Evolutionary conservation across 2,329 filamentous ascomycete genomes (phyloP).

Genomic region (Aspergillus floridensis): DNA sequence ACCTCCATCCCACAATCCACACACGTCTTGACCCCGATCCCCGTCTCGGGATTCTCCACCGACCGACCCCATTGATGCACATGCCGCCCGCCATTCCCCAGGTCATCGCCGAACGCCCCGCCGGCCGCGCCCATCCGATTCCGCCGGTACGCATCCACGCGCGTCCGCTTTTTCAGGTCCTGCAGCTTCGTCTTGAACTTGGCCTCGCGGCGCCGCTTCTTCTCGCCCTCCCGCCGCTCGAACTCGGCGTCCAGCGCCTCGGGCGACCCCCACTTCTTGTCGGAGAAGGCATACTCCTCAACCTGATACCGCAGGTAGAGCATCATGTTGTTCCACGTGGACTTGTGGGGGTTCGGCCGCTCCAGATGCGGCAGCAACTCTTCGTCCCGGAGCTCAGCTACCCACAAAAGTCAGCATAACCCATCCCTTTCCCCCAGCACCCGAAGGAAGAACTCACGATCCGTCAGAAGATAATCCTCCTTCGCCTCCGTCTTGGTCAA

Average conservation of each 20-base stretch:
- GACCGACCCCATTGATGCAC: slow-evolving; percentile 78
- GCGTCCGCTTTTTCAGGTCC: slow-evolving; percentile 88
- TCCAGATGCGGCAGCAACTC: slow-evolving; percentile 84
- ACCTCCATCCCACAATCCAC: slow-evolving; percentile 66
- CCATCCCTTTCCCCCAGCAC: no score
- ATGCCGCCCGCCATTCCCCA: slow-evolving; percentile 69
- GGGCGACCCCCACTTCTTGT: slow-evolving; percentile 83
- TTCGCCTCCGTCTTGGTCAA: slow-evolving; percentile 95
- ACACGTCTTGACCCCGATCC: slow-evolving; percentile 67
- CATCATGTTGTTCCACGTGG: slow-evolving; percentile 98
- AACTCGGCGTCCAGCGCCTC: slow-evolving; percentile 88
- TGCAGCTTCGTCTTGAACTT: slow-evolving; percentile 88
- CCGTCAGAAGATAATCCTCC: slow-evolving; percentile 92
- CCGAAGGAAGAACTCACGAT: slow-evolving; percentile 63
- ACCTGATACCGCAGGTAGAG: slow-evolving; percentile 91
- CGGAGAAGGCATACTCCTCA: slow-evolving; percentile 82
- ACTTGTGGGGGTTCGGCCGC: slow-evolving; percentile 90
- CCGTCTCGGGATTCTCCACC: slow-evolving; percentile 57
- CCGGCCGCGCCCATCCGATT: slow-evolving; percentile 55
- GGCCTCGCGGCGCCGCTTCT: slow-evolving; percentile 81
- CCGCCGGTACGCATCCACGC: slow-evolving; percentile 83
- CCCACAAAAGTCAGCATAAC: slow-evolving; percentile 5
- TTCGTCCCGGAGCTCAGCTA: slow-evolving; percentile 84
- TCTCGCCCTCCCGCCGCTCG: slow-evolving; percentile 71
- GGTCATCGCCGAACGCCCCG: slow-evolving; percentile 70